A percentile compares a stretch with the other conserved stretches of the same genome.
Evolutionary conservation across 306 rosid genomes (phyloP).

Genomic region (Nissolia schottii): DNA sequence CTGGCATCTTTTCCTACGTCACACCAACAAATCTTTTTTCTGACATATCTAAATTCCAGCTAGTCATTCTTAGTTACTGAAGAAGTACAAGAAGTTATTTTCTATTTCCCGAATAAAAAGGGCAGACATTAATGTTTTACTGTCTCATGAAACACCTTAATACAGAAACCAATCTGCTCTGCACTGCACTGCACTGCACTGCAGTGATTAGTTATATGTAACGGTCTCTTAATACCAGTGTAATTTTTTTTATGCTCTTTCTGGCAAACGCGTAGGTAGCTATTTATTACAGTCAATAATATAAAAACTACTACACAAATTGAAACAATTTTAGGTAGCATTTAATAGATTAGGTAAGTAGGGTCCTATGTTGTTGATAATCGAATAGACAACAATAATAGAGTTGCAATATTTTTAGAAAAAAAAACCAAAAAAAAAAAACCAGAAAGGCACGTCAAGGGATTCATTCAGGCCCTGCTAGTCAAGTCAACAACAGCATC

Average conservation of each 20-base stretch:
- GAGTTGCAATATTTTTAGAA: slow-evolving; percentile 31
- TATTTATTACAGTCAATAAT: slow-evolving; percentile 15
- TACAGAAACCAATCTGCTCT: not conserved
- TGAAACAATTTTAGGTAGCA: slow-evolving; percentile 22
- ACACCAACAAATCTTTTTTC: not conserved
- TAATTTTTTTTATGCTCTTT: not conserved
- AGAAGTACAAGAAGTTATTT: not conserved
- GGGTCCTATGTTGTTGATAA: slow-evolving; percentile 43
- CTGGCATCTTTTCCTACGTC: not conserved
- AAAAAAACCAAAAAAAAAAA: slow-evolving; percentile 6
- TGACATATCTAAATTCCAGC: not conserved
- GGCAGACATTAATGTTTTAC: not conserved
- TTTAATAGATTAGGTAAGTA: slow-evolving; percentile 37
- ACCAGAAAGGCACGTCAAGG: slow-evolving; percentile 25
- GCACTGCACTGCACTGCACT: not conserved
- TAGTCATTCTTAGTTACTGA: not conserved
- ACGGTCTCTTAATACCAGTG: not conserved
- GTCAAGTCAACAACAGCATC: slow-evolving; percentile 79
- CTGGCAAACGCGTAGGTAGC: not conserved
- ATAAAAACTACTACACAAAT: slow-evolving; percentile 16
- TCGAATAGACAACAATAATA: slow-evolving; percentile 55
- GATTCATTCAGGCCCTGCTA: slow-evolving; percentile 39
- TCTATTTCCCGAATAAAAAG: not conserved
- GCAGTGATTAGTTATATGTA: not conserved
- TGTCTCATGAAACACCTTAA: not conserved